Conservation (phyloP, 2,329 filamentous ascomycete genomes). For the Podosphaera xanthii region DNA sequence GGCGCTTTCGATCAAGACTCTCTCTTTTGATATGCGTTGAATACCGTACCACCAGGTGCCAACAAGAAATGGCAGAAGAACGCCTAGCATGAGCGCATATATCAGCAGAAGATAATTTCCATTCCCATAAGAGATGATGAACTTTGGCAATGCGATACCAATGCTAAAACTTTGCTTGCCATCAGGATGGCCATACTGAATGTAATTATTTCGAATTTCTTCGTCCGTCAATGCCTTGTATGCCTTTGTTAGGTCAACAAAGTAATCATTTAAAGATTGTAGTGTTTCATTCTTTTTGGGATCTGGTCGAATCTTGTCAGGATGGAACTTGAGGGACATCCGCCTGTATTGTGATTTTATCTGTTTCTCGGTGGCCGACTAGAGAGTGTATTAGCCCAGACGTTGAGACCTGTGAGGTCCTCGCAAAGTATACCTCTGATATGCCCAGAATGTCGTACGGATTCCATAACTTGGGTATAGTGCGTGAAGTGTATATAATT, state of each 20-base stretch:
- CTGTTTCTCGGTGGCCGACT: constrained; percentile 66
- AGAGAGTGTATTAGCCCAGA: background rate
- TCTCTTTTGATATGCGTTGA: constrained; percentile 79
- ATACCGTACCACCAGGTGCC: constrained; percentile 99
- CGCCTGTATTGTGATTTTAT: constrained; percentile 84
- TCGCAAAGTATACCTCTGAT: constrained; percentile 34
- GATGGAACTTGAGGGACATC: constrained; percentile 69
- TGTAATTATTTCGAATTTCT: constrained; percentile 88
- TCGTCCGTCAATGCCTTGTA: constrained; percentile 97
- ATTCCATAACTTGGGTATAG: constrained; percentile 67
- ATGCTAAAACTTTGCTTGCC: constrained; percentile 98
- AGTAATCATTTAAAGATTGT: constrained; percentile 65
- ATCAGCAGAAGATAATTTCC: constrained; percentile 86
- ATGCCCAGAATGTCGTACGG: constrained; percentile 87
- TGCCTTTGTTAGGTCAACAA: constrained; percentile 89
- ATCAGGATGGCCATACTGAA: constrained; percentile 88
- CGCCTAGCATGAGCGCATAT: constrained; percentile 71
- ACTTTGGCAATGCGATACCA: constrained; percentile 81
- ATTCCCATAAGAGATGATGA: constrained; percentile 80
- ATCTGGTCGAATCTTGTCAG: constrained; percentile 77
- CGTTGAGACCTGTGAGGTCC: background rate
- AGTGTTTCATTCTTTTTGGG: constrained; percentile 69
- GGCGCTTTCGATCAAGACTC: constrained; percentile 76
- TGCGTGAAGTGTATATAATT: constrained; percentile 54
- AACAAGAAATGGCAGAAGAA: constrained; percentile 77